Conservation (phyloP, 2,329 filamentous ascomycete species). For the Fusarium domesticum region DNA sequence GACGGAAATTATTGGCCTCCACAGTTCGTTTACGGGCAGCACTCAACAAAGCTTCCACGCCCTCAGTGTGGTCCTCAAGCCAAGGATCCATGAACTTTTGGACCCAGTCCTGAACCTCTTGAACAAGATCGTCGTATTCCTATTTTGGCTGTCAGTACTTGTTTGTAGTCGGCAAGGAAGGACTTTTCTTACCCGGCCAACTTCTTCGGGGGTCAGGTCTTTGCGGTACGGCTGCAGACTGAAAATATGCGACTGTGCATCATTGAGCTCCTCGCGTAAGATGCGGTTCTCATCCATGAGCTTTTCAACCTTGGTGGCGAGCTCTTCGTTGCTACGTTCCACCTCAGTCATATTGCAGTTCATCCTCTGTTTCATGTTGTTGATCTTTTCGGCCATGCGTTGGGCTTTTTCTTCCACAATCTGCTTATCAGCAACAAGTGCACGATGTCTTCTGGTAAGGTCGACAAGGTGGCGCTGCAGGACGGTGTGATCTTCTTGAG, state of each 20-base stretch:
- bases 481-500: conserved; percentile 14
- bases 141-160: conserved; percentile 18
- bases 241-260: conserved; percentile 41
- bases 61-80: conserved; percentile 28
- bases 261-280: conserved; percentile 33
- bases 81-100: conserved; percentile 33
- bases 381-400: conserved; percentile 23
- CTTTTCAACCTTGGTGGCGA: conserved; percentile 19
- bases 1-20: conserved; percentile 29
- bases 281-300: conserved; percentile 29
- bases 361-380: conserved; percentile 26
- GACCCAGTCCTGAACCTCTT: conserved; percentile 36
- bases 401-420: conserved; percentile 32
- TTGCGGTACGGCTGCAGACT: conserved; percentile 41
- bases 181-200: conserved; percentile 31
- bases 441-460: conserved; percentile 16
- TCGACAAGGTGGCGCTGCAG: conserved; percentile 22
- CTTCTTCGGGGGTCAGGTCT: conserved; percentile 37
- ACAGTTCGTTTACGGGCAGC: conserved; percentile 21
- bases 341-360: conserved; percentile 22
- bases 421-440: conserved; percentile 27
- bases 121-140: conserved; percentile 38
- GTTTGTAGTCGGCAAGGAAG: background rate
- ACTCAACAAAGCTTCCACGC: conserved; percentile 22
- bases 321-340: conserved; percentile 22